These are phyloP conservation scores for Fomitopsis pulvina DNA, from an alignment of 768 basidiomycete genomes.

Conservation along the genomic window DNA sequence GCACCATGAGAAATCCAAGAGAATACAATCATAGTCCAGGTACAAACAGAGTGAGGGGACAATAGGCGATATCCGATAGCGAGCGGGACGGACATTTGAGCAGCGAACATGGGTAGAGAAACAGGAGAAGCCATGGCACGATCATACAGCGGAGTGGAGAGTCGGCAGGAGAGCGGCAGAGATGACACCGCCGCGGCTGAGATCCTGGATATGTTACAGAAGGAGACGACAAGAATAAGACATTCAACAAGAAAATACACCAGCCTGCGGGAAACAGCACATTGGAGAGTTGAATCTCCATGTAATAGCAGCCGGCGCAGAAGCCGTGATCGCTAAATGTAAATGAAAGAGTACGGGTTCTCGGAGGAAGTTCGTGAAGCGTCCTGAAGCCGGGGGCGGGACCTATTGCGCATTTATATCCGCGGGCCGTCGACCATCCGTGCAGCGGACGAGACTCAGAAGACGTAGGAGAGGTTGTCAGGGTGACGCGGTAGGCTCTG, in stretches of 20 bases:
- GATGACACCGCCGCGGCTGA: background rate
- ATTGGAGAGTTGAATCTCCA: constrained; percentile 1
- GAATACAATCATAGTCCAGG: background rate
- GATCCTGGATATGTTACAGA: background rate
- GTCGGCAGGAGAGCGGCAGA: too few species aligned
- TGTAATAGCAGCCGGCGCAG: background rate
- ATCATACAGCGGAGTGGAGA: too few species aligned
- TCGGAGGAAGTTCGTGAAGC: background rate
- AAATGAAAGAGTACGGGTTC: background rate
- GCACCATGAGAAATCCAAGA: background rate
- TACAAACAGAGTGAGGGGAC: background rate
- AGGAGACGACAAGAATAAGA: background rate
- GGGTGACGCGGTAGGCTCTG: constrained; percentile 15
- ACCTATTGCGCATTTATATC: background rate
- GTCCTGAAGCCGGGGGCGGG: background rate
- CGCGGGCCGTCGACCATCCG: background rate
- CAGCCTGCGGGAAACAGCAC: background rate
- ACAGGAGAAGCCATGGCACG: too few species aligned
- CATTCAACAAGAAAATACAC: background rate
- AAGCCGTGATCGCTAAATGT: background rate
- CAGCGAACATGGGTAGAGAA: too few species aligned
- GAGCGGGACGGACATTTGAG: too few species aligned
- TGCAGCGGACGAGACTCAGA: background rate
- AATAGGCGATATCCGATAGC: background rate
- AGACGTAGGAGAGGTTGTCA: constrained; percentile 8